phyloP scores from a whole-genome alignment of 2,329 filamentous ascomycete genomes.

The Uncinocarpus reesii region DNA sequence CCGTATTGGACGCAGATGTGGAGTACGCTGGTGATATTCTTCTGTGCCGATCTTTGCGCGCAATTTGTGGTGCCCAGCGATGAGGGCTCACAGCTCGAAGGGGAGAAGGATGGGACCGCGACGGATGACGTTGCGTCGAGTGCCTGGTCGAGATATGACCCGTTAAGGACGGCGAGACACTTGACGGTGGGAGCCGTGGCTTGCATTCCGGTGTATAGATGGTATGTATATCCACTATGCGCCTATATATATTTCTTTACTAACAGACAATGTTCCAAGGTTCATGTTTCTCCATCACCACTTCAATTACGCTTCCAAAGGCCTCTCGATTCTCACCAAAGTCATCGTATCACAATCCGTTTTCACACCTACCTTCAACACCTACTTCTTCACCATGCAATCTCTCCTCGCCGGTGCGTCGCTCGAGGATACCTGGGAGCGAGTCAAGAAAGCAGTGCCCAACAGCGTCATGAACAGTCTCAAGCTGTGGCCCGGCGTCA shows the following conservation, averaged over 20 bases:
- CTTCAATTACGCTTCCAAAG: conserved; percentile 73
- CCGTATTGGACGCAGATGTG: conserved; percentile 72
- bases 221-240: conserved; percentile 50
- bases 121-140: not conserved
- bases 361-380: conserved; percentile 76
- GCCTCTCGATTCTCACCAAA: conserved; percentile 62
- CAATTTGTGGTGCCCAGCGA: conserved; percentile 49
- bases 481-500: conserved; percentile 82
- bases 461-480: conserved; percentile 65
- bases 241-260: too few relatives aligned
- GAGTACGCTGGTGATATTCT: conserved; percentile 66
- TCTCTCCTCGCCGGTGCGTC: conserved; percentile 61
- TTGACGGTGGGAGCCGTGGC: conserved; percentile 62
- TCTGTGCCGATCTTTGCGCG: conserved; percentile 65
- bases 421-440: conserved; percentile 53
- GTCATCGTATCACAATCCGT: conserved; percentile 67
- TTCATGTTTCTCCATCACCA: conserved; percentile 66
- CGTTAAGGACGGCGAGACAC: conserved; percentile 57
- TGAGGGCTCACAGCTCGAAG: conserved; percentile 18
- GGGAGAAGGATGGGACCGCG: conserved; percentile 33
- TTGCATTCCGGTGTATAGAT: conserved; percentile 70
- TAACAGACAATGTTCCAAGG: conserved; percentile 36
- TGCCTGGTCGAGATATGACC: conserved; percentile 49
- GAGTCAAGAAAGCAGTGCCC: conserved; percentile 66
- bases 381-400: conserved; percentile 73